Percentiles rank a stretch among this genome's conserved stretches.
Evolutionary conservation across 164 flowering plant species (phyloP).

Genomic region (Tinospora cordifolia): DNA sequence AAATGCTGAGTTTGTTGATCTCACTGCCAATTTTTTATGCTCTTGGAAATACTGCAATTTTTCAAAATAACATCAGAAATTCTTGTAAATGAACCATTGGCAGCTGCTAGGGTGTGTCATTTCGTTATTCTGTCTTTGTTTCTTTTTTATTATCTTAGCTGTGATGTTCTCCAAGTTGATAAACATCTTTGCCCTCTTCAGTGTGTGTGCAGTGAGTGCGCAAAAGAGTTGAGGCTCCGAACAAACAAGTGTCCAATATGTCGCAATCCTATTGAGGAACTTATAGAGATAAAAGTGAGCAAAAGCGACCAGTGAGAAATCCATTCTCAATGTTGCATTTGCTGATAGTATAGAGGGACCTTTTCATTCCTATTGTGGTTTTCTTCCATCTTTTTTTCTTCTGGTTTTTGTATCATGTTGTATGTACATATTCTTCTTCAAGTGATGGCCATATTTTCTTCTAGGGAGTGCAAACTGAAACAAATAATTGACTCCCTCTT

Average conservation of each 20-base stretch:
- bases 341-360: slow-evolving; percentile 1
- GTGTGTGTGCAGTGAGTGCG: slow-evolving; percentile 83
- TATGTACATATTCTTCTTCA: not conserved
- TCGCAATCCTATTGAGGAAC: slow-evolving; percentile 69
- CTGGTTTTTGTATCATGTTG: not conserved
- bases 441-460: not conserved
- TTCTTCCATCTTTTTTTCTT: not conserved
- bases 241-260: slow-evolving; percentile 84
- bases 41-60: no score
- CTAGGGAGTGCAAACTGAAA: not conserved
- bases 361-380: not conserved
- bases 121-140: no score
- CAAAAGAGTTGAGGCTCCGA: slow-evolving; percentile 60
- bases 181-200: no score
- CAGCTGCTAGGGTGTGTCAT: no score
- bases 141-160: no score
- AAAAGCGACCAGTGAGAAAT: slow-evolving; percentile 27
- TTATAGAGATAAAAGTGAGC: slow-evolving; percentile 62
- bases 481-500: not conserved
- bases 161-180: no score
- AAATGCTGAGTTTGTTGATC: no score
- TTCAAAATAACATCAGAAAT: no score
- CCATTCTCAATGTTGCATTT: slow-evolving; percentile 13
- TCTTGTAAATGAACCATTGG: no score
- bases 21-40: no score